phyloP scores from a whole-genome alignment of 176 grass and related monocot species.

The Pharus latifolius region DNA sequence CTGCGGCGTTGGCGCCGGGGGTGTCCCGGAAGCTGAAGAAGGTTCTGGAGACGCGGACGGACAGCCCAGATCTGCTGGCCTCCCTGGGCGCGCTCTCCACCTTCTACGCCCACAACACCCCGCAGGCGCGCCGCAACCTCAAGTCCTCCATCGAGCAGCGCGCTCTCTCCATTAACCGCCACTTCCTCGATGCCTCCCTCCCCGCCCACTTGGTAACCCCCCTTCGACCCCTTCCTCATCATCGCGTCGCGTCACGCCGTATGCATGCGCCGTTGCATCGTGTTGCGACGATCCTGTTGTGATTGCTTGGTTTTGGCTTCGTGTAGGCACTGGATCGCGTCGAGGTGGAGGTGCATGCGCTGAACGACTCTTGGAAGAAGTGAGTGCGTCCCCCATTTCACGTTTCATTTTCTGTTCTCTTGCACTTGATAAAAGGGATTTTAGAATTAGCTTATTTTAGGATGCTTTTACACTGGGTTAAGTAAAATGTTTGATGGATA shows the following conservation, averaged over 20 bases:
- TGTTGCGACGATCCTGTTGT: not conserved
- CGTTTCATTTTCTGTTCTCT: not conserved
- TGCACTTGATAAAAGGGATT: not conserved
- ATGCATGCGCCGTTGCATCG: not conserved
- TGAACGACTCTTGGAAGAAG: constrained; percentile 76
- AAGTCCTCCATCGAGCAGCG: constrained; percentile 94
- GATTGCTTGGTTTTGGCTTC: not conserved
- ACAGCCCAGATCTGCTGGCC: constrained; percentile 82
- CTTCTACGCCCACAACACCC: constrained; percentile 82
- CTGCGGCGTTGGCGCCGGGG: constrained; percentile 57
- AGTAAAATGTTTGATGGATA: not conserved
- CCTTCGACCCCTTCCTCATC: not conserved
- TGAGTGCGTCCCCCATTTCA: constrained; percentile 25
- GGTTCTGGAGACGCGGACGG: constrained; percentile 92
- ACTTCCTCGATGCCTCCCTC: constrained; percentile 84
- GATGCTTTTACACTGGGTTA: not conserved
- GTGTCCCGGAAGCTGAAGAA: constrained; percentile 95
- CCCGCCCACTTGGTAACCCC: constrained; percentile 33
- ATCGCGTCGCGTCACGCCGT: not conserved
- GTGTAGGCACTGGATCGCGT: constrained; percentile 79
- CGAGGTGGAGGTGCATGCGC: constrained; percentile 61
- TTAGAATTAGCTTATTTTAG: not conserved
- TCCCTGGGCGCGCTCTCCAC: constrained; percentile 82
- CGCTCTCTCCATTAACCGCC: constrained; percentile 73
- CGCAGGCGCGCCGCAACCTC: constrained; percentile 90